Evolutionary conservation across 2,329 filamentous ascomycete species (phyloP).

Genomic region (Immersiporthe knoxdaviesiana): DNA sequence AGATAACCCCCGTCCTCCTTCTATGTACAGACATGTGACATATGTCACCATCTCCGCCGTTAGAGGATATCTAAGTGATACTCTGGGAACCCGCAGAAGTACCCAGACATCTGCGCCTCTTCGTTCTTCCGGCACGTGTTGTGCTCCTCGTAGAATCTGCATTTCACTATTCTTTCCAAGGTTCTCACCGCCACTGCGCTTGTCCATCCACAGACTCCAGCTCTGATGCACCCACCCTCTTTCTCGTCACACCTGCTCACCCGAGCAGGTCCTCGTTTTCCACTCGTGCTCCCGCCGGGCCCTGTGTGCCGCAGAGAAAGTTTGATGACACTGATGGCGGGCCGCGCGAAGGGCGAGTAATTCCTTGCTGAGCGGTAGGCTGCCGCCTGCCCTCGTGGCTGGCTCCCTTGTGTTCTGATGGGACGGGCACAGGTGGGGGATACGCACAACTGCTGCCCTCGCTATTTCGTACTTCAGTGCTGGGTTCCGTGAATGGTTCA

Average conservation of each 20-base stretch:
- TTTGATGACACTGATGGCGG: neutral
- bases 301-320: neutral
- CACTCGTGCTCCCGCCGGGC: neutral
- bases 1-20: too few species aligned
- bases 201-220: neutral
- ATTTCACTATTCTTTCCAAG: too few species aligned
- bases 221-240: neutral
- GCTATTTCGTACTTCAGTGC: neutral
- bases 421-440: too few species aligned
- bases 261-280: neutral
- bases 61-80: neutral
- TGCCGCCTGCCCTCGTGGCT: neutral
- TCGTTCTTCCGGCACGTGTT: neutral
- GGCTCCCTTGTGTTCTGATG: too few species aligned
- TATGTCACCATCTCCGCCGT: neutral
- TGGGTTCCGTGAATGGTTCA: neutral
- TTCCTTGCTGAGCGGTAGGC: neutral
- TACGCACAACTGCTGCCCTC: too few species aligned
- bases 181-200: neutral
- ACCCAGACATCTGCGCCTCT: too few species aligned
- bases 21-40: too few species aligned
- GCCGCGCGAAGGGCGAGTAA: neutral
- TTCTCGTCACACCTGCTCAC: neutral
- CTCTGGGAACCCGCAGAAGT: neutral
- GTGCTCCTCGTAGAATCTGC: neutral